Conservation (phyloP, 768 basidiomycete species). For the Heimioporus sp. region DNA sequence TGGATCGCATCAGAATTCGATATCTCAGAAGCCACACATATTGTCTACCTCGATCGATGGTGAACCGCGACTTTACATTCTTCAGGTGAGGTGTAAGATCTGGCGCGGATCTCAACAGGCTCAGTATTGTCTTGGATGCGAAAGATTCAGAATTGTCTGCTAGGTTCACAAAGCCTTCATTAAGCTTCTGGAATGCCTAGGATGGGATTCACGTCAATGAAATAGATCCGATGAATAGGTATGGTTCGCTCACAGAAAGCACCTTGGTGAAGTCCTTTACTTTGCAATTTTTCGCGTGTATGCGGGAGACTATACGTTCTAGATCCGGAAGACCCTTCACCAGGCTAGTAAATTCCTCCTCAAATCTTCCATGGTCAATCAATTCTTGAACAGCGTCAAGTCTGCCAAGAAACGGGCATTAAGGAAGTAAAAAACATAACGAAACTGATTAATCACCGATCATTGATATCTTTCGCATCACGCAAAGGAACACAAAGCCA, state of each 20-base stretch:
- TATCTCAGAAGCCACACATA: constrained; percentile 2
- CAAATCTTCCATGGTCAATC: constrained; percentile 75
- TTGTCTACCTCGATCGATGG: constrained; percentile 53
- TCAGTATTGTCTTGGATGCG: constrained; percentile 70
- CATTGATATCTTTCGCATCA: constrained; percentile 81
- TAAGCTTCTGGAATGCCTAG: constrained; percentile 76
- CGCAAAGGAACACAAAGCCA: constrained; percentile 95
- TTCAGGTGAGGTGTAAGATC: constrained; percentile 71
- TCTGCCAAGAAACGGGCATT: constrained; percentile 39
- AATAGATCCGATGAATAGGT: not conserved
- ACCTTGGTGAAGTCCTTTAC: constrained; percentile 87
- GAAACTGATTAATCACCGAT: constrained; percentile 51
- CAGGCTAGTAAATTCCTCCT: constrained; percentile 68
- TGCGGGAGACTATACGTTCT: constrained; percentile 90
- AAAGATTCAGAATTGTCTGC: constrained; percentile 69
- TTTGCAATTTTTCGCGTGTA: constrained; percentile 90
- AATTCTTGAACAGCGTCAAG: constrained; percentile 95
- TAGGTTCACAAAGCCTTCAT: constrained; percentile 60
- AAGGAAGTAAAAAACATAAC: constrained; percentile 7
- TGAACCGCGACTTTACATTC: constrained; percentile 69
- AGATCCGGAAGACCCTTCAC: constrained; percentile 87
- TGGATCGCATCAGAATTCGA: constrained; percentile 32
- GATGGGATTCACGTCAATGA: constrained; percentile 3
- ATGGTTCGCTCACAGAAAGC: constrained; percentile 52
- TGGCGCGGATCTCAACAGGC: constrained; percentile 77